A percentile compares a stretch with the other conserved stretches of the same genome.
Conservation (phyloP, 768 basidiomycete genomes). For the Ramaria sp. region DNA sequence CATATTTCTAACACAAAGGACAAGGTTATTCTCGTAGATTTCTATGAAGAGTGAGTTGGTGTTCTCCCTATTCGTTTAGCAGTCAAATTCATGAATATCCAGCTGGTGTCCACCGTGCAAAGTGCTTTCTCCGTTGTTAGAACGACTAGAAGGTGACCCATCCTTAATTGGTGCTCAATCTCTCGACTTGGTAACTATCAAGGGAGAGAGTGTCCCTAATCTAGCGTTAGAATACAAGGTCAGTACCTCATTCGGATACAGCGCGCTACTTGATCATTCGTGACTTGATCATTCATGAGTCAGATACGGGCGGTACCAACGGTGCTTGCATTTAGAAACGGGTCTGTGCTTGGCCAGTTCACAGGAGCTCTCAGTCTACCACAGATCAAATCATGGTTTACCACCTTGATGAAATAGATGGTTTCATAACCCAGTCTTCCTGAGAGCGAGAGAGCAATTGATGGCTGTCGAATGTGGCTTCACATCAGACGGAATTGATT, state of each 20-base stretch:
- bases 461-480: background rate
- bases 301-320: conserved; percentile 74
- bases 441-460: background rate
- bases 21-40: conserved; percentile 62
- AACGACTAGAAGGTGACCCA: conserved; percentile 42
- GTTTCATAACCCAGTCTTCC: background rate
- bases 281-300: background rate
- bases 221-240: conserved; percentile 47
- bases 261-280: background rate
- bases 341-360: conserved; percentile 48
- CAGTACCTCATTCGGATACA: conserved; percentile 5
- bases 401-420: background rate
- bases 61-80: conserved; percentile 1
- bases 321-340: conserved; percentile 65
- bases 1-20: conserved; percentile 5
- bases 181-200: conserved; percentile 65
- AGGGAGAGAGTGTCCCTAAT: conserved; percentile 30
- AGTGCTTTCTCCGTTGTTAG: conserved; percentile 57
- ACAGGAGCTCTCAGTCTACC: conserved; percentile 36
- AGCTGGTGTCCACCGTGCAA: conserved; percentile 81
- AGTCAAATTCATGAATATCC: background rate
- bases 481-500: background rate
- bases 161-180: conserved; percentile 21
- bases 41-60: conserved; percentile 62
- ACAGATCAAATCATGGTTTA: conserved; percentile 4